These are phyloP conservation scores for Zygosaccharomyces gambellarensis DNA, from an alignment of 805 yeast species.

Conservation along the genomic window DNA sequence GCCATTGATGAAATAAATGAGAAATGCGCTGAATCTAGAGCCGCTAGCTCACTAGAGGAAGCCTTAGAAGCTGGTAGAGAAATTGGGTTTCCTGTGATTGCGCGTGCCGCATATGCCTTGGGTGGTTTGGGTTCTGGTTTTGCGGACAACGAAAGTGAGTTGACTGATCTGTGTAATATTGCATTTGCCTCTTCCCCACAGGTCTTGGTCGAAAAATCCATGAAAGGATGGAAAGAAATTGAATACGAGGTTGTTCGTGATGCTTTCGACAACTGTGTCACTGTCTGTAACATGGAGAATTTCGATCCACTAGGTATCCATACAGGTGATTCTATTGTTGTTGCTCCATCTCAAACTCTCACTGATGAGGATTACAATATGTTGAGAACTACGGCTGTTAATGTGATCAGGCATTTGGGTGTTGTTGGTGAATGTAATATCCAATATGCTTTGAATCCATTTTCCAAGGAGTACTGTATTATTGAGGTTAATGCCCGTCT, in stretches of 20 bases:
- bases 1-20: conserved; percentile 94
- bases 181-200: conserved; percentile 97
- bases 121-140: conserved; percentile 99
- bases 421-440: conserved; percentile 99
- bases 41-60: conserved; percentile 75
- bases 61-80: conserved; percentile 79
- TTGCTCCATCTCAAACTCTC: conserved; percentile 96
- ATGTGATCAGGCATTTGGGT: conserved; percentile 93
- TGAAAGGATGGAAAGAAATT: conserved; percentile 99
- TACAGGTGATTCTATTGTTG: conserved; percentile 98
- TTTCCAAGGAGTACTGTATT: conserved; percentile 90
- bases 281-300: conserved; percentile 99
- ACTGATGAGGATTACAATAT: conserved; percentile 96
- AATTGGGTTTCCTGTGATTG: conserved; percentile 92
- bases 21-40: conserved; percentile 90
- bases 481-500: conserved; percentile 97
- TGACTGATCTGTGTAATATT: conserved; percentile 76
- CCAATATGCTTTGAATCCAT: conserved; percentile 93
- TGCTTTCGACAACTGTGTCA: conserved; percentile 93
- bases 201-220: conserved; percentile 88
- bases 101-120: conserved; percentile 93
- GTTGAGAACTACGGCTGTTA: conserved; percentile 96
- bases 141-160: conserved; percentile 81
- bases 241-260: conserved; percentile 99
- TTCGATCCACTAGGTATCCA: conserved; percentile 98